These are phyloP conservation scores for Lithocarpus polystachyus DNA, from an alignment of 306 rosid species.

Conservation along the genomic window DNA sequence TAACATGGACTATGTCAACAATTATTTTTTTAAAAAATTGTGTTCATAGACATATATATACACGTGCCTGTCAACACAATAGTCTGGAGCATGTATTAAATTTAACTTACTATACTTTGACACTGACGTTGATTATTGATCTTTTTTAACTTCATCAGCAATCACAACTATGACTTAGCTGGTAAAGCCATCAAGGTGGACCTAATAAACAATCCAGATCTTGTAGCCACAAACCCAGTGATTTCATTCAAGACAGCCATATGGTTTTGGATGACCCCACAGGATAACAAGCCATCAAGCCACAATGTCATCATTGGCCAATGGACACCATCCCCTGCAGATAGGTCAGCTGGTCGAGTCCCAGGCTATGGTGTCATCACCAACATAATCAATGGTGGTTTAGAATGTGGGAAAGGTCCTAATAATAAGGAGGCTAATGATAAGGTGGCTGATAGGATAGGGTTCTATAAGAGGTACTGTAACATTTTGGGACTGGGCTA, in stretches of 20 bases:
- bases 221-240: conserved; percentile 42
- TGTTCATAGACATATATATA: no score
- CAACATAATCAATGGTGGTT: conserved; percentile 51
- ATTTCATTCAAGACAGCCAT: conserved; percentile 59
- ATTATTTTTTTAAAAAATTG: no score
- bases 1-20: no score
- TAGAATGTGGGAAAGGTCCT: conserved; percentile 38
- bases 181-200: conserved; percentile 47
- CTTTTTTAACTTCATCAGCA: conserved; percentile 5
- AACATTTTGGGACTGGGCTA: not conserved
- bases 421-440: conserved; percentile 14
- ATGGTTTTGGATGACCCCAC: conserved; percentile 78
- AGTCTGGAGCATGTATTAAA: no score
- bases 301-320: conserved; percentile 48
- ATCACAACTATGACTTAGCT: conserved; percentile 59
- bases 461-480: conserved; percentile 48
- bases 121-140: not conserved
- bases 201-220: conserved; percentile 53
- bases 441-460: conserved; percentile 37
- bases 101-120: no score
- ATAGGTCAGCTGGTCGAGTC: conserved; percentile 30
- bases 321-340: conserved; percentile 43
- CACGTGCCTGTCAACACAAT: no score
- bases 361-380: conserved; percentile 50
- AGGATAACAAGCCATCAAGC: conserved; percentile 54